These are phyloP conservation scores for Ilex asprella DNA, from an alignment of 257 asterid species.

Conservation along the genomic window DNA sequence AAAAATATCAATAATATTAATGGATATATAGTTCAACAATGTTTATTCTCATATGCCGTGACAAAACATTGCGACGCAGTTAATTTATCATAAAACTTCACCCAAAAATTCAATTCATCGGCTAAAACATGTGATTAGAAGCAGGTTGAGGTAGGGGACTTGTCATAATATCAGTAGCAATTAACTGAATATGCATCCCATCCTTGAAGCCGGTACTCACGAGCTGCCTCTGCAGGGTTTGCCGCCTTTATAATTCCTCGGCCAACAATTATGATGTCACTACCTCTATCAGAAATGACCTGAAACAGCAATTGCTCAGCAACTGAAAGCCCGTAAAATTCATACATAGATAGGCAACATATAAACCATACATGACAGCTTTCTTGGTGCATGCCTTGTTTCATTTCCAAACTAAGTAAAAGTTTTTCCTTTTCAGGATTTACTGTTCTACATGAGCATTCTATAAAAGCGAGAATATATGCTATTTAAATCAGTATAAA, in stretches of 20 bases:
- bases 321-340: neutral
- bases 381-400: neutral
- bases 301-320: constrained; percentile 19
- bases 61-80: too few relatives aligned
- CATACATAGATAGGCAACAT: neutral
- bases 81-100: too few relatives aligned
- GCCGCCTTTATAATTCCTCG: constrained; percentile 91
- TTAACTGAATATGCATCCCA: constrained; percentile 76
- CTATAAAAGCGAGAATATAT: too few relatives aligned
- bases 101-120: too few relatives aligned
- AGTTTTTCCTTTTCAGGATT: neutral
- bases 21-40: too few relatives aligned
- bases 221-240: constrained; percentile 76
- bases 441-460: too few relatives aligned
- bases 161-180: constrained; percentile 12
- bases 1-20: too few relatives aligned
- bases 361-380: neutral
- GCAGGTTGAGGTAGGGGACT: too few relatives aligned
- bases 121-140: too few relatives aligned
- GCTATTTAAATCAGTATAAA: too few relatives aligned
- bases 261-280: constrained; percentile 89
- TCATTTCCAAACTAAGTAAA: neutral
- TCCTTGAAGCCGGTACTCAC: constrained; percentile 82
- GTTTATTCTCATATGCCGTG: too few relatives aligned
- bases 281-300: constrained; percentile 84